A percentile compares a stretch with the other conserved stretches of the same genome.
phyloP scores from a whole-genome alignment of 805 yeast species.

The Diddensiella santjacobensis region DNA sequence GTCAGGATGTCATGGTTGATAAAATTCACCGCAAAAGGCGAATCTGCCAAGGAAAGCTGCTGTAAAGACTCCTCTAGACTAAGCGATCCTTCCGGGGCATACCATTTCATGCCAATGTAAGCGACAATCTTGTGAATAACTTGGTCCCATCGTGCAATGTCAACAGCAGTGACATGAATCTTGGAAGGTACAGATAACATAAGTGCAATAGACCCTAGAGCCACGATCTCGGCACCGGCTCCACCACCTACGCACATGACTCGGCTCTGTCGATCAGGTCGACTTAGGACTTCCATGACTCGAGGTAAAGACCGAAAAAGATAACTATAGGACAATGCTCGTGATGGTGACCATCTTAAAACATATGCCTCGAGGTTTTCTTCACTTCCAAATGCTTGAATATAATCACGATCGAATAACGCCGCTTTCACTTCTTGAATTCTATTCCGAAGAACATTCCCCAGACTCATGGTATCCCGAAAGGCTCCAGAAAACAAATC shows the following conservation, averaged over 20 bases:
- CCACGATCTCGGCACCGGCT: slow-evolving; percentile 78
- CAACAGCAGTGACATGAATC: slow-evolving; percentile 55
- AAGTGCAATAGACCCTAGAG: slow-evolving; percentile 54
- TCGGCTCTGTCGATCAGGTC: not conserved
- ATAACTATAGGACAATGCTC: slow-evolving; percentile 71
- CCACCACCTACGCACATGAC: slow-evolving; percentile 82
- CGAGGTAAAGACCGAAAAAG: slow-evolving; percentile 53
- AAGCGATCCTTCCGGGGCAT: slow-evolving; percentile 31
- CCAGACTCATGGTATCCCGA: slow-evolving; percentile 20
- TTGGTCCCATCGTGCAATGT: slow-evolving; percentile 72
- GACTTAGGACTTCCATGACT: slow-evolving; percentile 37
- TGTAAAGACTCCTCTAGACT: slow-evolving; percentile 8
- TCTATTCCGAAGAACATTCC: slow-evolving; percentile 34
- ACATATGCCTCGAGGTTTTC: slow-evolving; percentile 72
- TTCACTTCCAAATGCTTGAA: slow-evolving; percentile 61
- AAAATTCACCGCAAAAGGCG: slow-evolving; percentile 16
- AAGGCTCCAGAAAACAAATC: slow-evolving; percentile 29
- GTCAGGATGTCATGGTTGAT: slow-evolving; percentile 25
- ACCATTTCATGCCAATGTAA: slow-evolving; percentile 52
- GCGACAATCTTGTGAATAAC: slow-evolving; percentile 46
- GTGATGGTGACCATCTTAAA: slow-evolving; percentile 80
- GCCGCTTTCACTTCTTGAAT: slow-evolving; percentile 70
- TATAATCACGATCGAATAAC: slow-evolving; percentile 66
- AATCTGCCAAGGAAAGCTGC: not conserved
- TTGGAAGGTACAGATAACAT: slow-evolving; percentile 22